Evolutionary conservation across 352 stramenopile species (phyloP), one percentile per base, ranked within the genome.

Genomic region (Pythium vanterpoolii): DNA sequence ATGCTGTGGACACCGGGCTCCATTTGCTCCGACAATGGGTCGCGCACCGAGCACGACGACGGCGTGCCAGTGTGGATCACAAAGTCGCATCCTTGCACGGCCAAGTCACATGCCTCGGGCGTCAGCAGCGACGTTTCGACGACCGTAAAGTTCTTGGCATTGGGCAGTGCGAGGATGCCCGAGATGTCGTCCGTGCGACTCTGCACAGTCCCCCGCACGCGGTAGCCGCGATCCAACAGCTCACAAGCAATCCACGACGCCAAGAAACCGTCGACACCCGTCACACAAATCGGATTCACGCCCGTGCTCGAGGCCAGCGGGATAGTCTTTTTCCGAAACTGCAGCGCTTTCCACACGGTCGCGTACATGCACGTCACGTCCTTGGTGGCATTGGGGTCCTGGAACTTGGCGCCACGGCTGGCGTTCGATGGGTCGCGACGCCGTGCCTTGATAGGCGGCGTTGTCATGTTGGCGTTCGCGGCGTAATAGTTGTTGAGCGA

Each of bases 31-130:
- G 86, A 94, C 13, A 93, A 62, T 28, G 86, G 86, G 43, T 96
- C 86, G 36, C 86, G 79, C 54, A 96, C 85, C 23, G 86, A 93
- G 58, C 86, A 96, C 19, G 83, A 93, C 53, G 86, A 88, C 14
- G 86, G 86, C 30, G 85, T 94, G 21, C 86, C 86, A 28, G 86
- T 96, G 62, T 96, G 85, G 48, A 96, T 96, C 16, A 96, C 86
- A 82, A 94, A 96, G 55, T 96, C 84, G 49, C 86, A 96, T 27
- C 65, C 84, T 77, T 91, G 81, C n/a, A 96, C 86, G 16, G 86
- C 86, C 67, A 91, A 74, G 62, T 96, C 86, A 57, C 86, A 96
- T 11, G 86, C 84, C 47, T 96, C 84, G 16, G 86, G 84, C 24
- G 86, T 96, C 50, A 96, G 69, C 53, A 96, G 72, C 60, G 84